Percentiles rank a stretch among this genome's conserved stretches.
phyloP scores from a whole-genome alignment of 345 rosid genomes.

The Geranium rotundifolium region DNA sequence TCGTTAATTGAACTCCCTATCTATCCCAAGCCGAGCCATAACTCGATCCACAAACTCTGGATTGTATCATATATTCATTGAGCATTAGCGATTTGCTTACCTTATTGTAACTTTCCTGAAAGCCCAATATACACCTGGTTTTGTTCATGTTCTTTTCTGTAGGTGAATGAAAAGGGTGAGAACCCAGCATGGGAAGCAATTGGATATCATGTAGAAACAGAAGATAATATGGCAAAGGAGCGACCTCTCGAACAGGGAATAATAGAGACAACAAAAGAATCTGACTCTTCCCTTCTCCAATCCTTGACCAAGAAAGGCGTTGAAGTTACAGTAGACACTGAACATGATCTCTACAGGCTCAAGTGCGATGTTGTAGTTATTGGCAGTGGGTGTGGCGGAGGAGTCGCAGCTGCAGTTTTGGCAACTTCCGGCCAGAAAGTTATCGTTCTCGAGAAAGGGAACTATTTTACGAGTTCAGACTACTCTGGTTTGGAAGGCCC shows the following conservation, averaged over 20 bases:
- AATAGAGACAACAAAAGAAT: conserved; percentile 7
- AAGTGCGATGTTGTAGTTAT: conserved; percentile 71
- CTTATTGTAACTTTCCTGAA: no score
- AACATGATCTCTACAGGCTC: conserved; percentile 14
- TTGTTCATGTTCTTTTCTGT: neutral
- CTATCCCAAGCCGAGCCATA: no score
- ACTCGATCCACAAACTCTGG: no score
- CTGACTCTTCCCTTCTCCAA: neutral
- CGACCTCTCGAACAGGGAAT: neutral
- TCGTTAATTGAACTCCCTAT: no score
- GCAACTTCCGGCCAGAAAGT: conserved; percentile 68
- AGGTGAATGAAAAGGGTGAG: conserved; percentile 48
- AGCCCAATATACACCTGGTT: no score
- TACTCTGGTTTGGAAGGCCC: conserved; percentile 63
- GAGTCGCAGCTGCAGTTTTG: conserved; percentile 65
- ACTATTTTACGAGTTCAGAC: conserved; percentile 41
- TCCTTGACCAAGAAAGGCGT: conserved; percentile 2
- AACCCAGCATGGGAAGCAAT: conserved; percentile 70
- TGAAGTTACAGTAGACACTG: neutral
- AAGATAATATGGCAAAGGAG: conserved; percentile 11
- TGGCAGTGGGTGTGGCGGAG: conserved; percentile 78
- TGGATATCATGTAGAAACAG: conserved; percentile 56
- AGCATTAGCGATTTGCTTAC: no score
- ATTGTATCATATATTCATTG: no score
- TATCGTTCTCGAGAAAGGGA: conserved; percentile 71